These are phyloP conservation scores for Coelomomyces lativittatus DNA, from an alignment of 371 early-diverging fungal species.

Conservation along the genomic window DNA sequence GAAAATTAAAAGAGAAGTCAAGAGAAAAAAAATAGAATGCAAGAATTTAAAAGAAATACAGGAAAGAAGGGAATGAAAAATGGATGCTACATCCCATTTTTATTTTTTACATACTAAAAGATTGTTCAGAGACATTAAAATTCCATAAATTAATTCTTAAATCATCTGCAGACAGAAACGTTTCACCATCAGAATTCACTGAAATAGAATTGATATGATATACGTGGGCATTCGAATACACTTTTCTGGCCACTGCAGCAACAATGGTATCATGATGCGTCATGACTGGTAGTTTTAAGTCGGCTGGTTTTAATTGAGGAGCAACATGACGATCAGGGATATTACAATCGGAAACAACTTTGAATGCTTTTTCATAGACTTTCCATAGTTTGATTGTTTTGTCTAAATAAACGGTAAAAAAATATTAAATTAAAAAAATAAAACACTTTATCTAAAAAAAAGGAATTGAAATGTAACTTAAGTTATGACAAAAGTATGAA, in stretches of 20 bases:
- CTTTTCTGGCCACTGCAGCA: conserved; percentile 78
- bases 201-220: conserved; percentile 98
- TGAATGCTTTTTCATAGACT: conserved; percentile 85
- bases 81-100: no score
- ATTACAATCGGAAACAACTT: conserved; percentile 76
- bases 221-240: conserved; percentile 94
- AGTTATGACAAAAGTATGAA: no score
- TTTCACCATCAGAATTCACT: conserved; percentile 89
- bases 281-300: conserved; percentile 63
- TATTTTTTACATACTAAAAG: conserved; percentile 84
- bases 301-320: conserved; percentile 4
- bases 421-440: neutral
- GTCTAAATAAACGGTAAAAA: conserved; percentile 31
- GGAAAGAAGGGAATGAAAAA: neutral
- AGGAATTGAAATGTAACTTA: neutral
- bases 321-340: conserved; percentile 43
- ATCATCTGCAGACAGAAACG: conserved; percentile 93
- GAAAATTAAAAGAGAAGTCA: no score
- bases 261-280: conserved; percentile 84
- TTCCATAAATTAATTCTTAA: conserved; percentile 97
- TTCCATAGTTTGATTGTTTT: conserved; percentile 98
- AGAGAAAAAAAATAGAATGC: neutral
- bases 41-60: neutral
- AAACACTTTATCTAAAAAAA: neutral
- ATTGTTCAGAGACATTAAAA: conserved; percentile 81